Conservation (phyloP, 1,284 basidiomycete species). For the Malassezia yamatoensis region DNA sequence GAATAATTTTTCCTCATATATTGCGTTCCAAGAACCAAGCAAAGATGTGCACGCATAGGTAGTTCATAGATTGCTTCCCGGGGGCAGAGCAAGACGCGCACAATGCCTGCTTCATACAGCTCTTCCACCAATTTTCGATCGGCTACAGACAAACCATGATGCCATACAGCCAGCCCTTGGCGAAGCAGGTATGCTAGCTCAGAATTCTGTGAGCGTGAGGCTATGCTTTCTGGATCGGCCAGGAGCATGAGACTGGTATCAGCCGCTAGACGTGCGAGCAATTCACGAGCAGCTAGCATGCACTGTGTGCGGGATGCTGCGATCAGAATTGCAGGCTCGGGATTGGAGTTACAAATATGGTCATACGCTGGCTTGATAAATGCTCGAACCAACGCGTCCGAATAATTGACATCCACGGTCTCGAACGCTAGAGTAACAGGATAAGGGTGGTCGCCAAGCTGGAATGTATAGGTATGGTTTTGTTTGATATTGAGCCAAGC, state of each 20-base stretch:
- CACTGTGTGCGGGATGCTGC: slow-evolving; percentile 79
- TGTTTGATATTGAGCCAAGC: slow-evolving; percentile 70
- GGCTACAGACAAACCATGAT: slow-evolving; percentile 60
- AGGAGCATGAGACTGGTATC: slow-evolving; percentile 60
- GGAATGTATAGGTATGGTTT: slow-evolving; percentile 64
- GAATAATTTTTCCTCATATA: slow-evolving; percentile 55
- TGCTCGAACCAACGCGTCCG: slow-evolving; percentile 72
- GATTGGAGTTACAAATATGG: slow-evolving; percentile 50
- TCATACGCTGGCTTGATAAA: slow-evolving; percentile 83
- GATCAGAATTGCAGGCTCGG: slow-evolving; percentile 65
- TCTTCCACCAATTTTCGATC: slow-evolving; percentile 73
- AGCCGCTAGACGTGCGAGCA: slow-evolving; percentile 76
- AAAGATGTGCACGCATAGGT: slow-evolving; percentile 66
- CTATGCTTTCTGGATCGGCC: slow-evolving; percentile 56
- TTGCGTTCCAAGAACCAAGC: slow-evolving; percentile 87
- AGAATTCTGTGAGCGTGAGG: slow-evolving; percentile 58
- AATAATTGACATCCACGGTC: slow-evolving; percentile 77
- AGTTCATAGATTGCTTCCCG: slow-evolving; percentile 76
- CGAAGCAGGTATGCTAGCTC: slow-evolving; percentile 64
- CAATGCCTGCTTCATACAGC: slow-evolving; percentile 67
- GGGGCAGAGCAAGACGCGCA: slow-evolving; percentile 73
- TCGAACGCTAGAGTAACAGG: slow-evolving; percentile 62
- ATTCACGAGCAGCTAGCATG: slow-evolving; percentile 64
- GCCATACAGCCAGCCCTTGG: slow-evolving; percentile 82
- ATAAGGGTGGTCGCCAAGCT: slow-evolving; percentile 71